These are phyloP conservation scores for Fagopyrum esculentum DNA, from an alignment of 148 eudicot species.

Conservation along the genomic window DNA sequence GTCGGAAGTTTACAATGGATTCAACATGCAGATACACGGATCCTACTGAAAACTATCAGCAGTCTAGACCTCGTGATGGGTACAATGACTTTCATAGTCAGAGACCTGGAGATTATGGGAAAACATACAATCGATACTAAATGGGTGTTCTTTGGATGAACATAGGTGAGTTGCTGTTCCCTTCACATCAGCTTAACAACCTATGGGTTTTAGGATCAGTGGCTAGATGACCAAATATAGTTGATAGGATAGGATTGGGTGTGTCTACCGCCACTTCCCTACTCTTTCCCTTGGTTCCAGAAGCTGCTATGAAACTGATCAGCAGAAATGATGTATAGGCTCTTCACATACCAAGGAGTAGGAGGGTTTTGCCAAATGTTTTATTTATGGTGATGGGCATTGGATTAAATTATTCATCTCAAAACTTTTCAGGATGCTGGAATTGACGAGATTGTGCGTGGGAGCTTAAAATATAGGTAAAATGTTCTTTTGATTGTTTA, in stretches of 20 bases:
- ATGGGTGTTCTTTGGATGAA: constrained; percentile 16
- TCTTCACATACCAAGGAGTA: too few relatives aligned
- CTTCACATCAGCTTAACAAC: background rate
- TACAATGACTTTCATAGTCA: constrained; percentile 58
- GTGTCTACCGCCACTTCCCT: too few relatives aligned
- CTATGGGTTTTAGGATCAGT: background rate
- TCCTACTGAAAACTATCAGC: constrained; percentile 41
- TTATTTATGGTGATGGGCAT: too few relatives aligned
- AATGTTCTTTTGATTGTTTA: background rate
- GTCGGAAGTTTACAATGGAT: constrained; percentile 40
- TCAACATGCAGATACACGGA: constrained; percentile 51
- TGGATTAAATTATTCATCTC: too few relatives aligned
- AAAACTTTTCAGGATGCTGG: background rate
- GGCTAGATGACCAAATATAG: background rate
- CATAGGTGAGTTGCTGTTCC: constrained; percentile 3
- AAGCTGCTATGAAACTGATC: background rate
- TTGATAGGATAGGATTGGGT: background rate
- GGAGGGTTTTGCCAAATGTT: background rate
- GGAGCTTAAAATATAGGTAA: background rate
- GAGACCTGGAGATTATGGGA: constrained; percentile 64
- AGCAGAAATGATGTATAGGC: too few relatives aligned
- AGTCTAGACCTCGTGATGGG: constrained; percentile 46
- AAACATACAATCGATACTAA: constrained; percentile 59
- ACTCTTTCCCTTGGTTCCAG: background rate
- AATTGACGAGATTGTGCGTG: background rate